Percentiles rank a stretch among this genome's conserved stretches.
phyloP scores from a whole-genome alignment of 2,329 filamentous ascomycete species.

The Colletotrichum cereale region DNA sequence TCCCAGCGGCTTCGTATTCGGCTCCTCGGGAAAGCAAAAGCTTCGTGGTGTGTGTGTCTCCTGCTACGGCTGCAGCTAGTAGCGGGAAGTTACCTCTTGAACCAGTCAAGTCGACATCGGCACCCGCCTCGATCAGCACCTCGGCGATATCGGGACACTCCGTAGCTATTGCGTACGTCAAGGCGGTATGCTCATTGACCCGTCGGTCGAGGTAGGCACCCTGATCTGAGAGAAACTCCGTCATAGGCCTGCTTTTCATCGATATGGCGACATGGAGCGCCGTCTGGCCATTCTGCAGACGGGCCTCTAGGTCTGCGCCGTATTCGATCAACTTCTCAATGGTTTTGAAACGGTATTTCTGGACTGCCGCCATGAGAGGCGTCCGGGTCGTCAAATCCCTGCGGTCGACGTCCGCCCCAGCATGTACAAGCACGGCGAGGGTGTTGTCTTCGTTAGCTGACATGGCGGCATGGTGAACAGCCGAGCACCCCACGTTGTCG shows the following conservation, averaged over 20 bases:
- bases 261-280: constrained; percentile 43
- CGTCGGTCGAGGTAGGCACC: constrained; percentile 42
- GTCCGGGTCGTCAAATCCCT: constrained; percentile 41
- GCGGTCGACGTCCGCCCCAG: constrained; percentile 40
- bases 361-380: constrained; percentile 43
- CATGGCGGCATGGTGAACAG: constrained; percentile 44
- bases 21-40: constrained; percentile 42
- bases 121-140: constrained; percentile 42
- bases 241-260: constrained; percentile 39
- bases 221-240: constrained; percentile 43
- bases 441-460: constrained; percentile 40
- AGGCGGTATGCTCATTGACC: constrained; percentile 42
- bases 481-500: constrained; percentile 42
- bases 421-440: constrained; percentile 41
- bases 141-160: constrained; percentile 45
- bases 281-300: constrained; percentile 41
- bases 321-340: constrained; percentile 41
- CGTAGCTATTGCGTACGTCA: constrained; percentile 43
- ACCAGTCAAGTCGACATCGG: constrained; percentile 39
- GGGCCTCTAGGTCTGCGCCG: constrained; percentile 44
- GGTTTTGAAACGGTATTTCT: constrained; percentile 30
- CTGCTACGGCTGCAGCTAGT: constrained; percentile 60
- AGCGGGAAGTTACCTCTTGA: constrained; percentile 42
- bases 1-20: constrained; percentile 34
- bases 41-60: constrained; percentile 50